A percentile compares a stretch with the other conserved stretches of the same genome.
Conservation (phyloP, 2,329 filamentous ascomycete genomes). For the Curvularia sp. region DNA sequence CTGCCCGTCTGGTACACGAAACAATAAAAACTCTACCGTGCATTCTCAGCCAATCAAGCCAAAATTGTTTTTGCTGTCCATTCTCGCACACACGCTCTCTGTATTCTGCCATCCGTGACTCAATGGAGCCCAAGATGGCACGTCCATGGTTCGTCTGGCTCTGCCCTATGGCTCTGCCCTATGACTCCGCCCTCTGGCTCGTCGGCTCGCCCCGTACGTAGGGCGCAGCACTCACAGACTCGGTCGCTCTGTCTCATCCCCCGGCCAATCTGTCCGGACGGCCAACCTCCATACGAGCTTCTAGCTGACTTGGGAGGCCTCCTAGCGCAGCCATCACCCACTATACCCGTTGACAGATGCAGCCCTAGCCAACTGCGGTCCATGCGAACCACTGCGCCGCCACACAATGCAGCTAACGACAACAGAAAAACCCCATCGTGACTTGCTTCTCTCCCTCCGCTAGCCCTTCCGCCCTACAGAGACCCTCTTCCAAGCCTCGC, state of each 20-base stretch:
- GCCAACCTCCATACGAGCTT: constrained; percentile 9
- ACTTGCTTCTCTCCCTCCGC: not conserved
- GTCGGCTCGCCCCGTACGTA: constrained; percentile 31
- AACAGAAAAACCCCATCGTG: not conserved
- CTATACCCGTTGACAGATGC: constrained; percentile 30
- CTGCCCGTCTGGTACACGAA: constrained; percentile 5
- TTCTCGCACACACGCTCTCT: constrained; percentile 5
- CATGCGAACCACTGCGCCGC: constrained; percentile 15
- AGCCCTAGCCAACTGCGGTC: constrained; percentile 25
- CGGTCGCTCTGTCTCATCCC: constrained; percentile 14
- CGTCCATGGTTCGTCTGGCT: constrained; percentile 8
- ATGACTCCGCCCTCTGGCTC: constrained; percentile 31
- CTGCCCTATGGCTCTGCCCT: constrained; percentile 1
- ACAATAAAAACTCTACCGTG: not conserved
- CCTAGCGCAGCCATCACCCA: constrained; percentile 41
- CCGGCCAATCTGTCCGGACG: constrained; percentile 18
- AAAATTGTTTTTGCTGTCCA: not conserved
- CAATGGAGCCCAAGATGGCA: constrained; percentile 14
- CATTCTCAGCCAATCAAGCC: constrained; percentile 1
- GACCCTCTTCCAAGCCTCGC: constrained; percentile 21
- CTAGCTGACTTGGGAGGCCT: constrained; percentile 6
- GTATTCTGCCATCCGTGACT: constrained; percentile 22
- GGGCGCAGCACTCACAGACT: constrained; percentile 14
- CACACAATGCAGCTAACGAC: constrained; percentile 26
- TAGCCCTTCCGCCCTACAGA: not conserved